Conservation (phyloP, 176 grass and related monocot species). For the Aegilops speltoides region DNA sequence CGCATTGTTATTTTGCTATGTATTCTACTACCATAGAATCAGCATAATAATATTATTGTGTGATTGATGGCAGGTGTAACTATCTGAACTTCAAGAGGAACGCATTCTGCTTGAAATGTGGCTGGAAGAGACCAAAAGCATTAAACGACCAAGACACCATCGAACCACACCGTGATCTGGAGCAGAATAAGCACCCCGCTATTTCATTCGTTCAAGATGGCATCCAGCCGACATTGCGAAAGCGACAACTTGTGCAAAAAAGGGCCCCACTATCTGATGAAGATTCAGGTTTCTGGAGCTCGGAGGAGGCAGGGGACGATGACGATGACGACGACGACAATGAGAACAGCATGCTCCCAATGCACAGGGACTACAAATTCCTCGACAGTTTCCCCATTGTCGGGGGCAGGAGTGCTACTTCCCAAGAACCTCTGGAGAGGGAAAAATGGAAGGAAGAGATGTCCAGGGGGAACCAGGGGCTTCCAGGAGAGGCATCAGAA, state of each 20-base stretch:
- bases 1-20: not conserved
- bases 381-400: conserved; percentile 73
- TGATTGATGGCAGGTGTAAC: conserved; percentile 69
- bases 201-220: conserved; percentile 80
- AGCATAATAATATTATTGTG: conserved; percentile 14
- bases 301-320: conserved; percentile 23
- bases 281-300: conserved; percentile 61
- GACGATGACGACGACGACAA: not conserved
- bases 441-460: conserved; percentile 87
- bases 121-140: conserved; percentile 87
- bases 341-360: not conserved
- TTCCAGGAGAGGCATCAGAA: not conserved
- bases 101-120: conserved; percentile 70
- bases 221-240: not conserved
- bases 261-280: conserved; percentile 26
- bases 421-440: conserved; percentile 50
- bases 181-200: conserved; percentile 27
- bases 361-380: conserved; percentile 27
- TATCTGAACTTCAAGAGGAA: conserved; percentile 95
- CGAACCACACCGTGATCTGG: conserved; percentile 28
- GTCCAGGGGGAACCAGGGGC: conserved; percentile 45
- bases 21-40: conserved; percentile 8
- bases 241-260: conserved; percentile 28
- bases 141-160: conserved; percentile 52
- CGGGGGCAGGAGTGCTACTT: conserved; percentile 56